A percentile compares a stretch with the other conserved stretches of the same genome.
Conservation (phyloP, 352 stramenopile species). For the Globisporangium carolinianum region DNA sequence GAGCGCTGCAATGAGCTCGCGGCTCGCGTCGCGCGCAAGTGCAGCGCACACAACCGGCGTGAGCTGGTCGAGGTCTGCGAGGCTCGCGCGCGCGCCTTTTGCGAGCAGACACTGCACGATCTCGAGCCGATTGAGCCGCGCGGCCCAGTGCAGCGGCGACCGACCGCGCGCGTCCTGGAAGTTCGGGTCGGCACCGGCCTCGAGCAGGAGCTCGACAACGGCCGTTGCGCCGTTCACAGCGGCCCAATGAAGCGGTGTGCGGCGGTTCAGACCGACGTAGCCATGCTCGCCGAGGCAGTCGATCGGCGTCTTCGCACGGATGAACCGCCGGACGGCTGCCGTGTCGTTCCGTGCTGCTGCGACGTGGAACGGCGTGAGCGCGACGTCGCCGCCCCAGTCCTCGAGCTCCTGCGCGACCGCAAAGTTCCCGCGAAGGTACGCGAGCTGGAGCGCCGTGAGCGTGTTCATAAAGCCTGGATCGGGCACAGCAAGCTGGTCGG, state of each 20-base stretch:
- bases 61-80: slow-evolving; percentile 55
- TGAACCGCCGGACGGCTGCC: slow-evolving; percentile 44
- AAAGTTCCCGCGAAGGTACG: slow-evolving; percentile 73
- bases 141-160: slow-evolving; percentile 74
- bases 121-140: slow-evolving; percentile 47
- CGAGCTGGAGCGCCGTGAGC: slow-evolving; percentile 65
- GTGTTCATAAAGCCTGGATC: slow-evolving; percentile 82
- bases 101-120: slow-evolving; percentile 43
- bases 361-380: slow-evolving; percentile 70
- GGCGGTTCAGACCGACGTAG: slow-evolving; percentile 73
- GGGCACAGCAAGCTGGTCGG: slow-evolving; percentile 54
- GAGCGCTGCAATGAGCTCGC: slow-evolving; percentile 47
- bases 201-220: slow-evolving; percentile 55
- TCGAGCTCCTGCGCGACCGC: slow-evolving; percentile 70
- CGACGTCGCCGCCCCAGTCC: slow-evolving; percentile 73
- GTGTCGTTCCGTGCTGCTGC: slow-evolving; percentile 60
- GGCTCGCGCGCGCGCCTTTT: slow-evolving; percentile 29
- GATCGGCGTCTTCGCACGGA: slow-evolving; percentile 46
- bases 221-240: slow-evolving; percentile 55
- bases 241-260: slow-evolving; percentile 76
- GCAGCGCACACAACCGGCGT: slow-evolving; percentile 69
- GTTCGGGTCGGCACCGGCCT: slow-evolving; percentile 59
- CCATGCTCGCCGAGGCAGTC: slow-evolving; percentile 75
- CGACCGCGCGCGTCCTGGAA: slow-evolving; percentile 69
- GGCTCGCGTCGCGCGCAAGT: slow-evolving; percentile 25